Percentiles rank a stretch among this genome's conserved stretches.
These are phyloP conservation scores for Xylaria bambusicola DNA, from an alignment of 495 filamentous ascomycete species.

Conservation along the genomic window DNA sequence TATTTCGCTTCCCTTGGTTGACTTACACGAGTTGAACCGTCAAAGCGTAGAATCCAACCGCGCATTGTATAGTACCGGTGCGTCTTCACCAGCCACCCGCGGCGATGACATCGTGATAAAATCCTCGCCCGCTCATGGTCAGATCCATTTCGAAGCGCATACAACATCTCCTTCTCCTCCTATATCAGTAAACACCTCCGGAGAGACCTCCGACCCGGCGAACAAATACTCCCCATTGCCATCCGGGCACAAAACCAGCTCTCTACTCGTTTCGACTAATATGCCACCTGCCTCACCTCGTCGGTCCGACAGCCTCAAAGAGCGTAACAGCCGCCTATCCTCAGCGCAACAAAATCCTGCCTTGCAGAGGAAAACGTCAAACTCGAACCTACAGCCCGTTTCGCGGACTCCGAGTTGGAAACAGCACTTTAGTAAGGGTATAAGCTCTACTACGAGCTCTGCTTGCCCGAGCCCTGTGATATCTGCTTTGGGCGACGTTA, in stretches of 20 bases:
- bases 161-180: conserved; percentile 32
- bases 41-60: conserved; percentile 20
- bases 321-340: conserved; percentile 27
- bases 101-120: conserved; percentile 26
- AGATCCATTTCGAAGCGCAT: conserved; percentile 32
- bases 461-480: conserved; percentile 62
- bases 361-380: conserved; percentile 42
- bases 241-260: conserved; percentile 20
- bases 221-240: conserved; percentile 25
- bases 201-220: conserved; percentile 19
- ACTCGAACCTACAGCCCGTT: conserved; percentile 43
- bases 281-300: conserved; percentile 26
- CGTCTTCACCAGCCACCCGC: background rate
- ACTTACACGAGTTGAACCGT: conserved; percentile 30
- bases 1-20: conserved; percentile 24
- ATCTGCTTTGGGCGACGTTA: conserved; percentile 84
- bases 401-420: conserved; percentile 53
- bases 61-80: conserved; percentile 11
- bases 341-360: conserved; percentile 30
- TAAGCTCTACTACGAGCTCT: conserved; percentile 48
- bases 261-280: conserved; percentile 41
- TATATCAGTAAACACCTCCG: conserved; percentile 19
- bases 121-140: conserved; percentile 15
- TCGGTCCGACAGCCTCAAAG: conserved; percentile 30
- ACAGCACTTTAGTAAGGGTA: conserved; percentile 36